Conservation (phyloP, 352 stramenopile genomes). For the Halophytophthora polymorphica region DNA sequence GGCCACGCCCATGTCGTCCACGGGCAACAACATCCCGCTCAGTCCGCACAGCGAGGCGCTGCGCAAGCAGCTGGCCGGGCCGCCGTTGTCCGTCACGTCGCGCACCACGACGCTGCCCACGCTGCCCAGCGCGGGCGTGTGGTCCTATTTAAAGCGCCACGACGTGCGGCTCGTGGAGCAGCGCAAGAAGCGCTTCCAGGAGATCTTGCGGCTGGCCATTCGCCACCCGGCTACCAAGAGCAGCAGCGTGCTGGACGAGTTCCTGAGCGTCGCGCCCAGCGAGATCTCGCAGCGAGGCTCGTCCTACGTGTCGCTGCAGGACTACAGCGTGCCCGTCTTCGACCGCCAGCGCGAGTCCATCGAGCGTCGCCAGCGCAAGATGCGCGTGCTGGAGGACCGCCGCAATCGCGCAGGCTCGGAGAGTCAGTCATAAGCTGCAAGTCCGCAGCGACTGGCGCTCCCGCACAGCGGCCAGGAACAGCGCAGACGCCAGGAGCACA, state of each 20-base stretch:
- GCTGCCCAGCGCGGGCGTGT: conserved; percentile 71
- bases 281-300: conserved; percentile 73
- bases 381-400: conserved; percentile 61
- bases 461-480: too few species aligned
- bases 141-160: conserved; percentile 81
- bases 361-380: conserved; percentile 70
- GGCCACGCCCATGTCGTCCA: conserved; percentile 4
- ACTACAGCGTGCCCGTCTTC: conserved; percentile 77
- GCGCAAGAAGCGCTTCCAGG: conserved; percentile 77
- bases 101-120: conserved; percentile 49
- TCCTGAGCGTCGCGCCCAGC: conserved; percentile 68
- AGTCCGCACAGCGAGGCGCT: conserved; percentile 37
- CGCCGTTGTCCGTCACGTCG: conserved; percentile 34
- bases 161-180: conserved; percentile 77
- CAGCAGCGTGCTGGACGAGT: conserved; percentile 63
- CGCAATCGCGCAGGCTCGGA: conserved; percentile 40
- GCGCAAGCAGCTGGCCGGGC: conserved; percentile 9
- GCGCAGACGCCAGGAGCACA: too few species aligned
- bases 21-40: conserved; percentile 27
- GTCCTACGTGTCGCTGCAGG: conserved; percentile 76
- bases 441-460: too few species aligned
- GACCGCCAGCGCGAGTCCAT: conserved; percentile 76
- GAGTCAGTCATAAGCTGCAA: too few species aligned
- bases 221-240: conserved; percentile 67
- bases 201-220: conserved; percentile 78